Conservation (phyloP, 2,329 filamentous ascomycete genomes). For the Fusarium verrucosum region DNA sequence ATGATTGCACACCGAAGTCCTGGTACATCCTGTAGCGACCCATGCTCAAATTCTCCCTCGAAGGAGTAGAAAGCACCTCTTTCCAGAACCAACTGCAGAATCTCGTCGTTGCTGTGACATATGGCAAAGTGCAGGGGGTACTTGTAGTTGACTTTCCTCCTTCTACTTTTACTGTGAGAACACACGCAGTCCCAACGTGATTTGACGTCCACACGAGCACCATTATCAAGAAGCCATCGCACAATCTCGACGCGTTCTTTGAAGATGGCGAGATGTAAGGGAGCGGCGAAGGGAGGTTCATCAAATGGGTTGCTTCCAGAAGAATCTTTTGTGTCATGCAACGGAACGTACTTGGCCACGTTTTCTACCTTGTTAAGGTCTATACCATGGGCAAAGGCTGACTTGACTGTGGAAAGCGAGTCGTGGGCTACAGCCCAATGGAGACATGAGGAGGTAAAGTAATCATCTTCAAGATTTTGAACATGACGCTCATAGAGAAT, state of each 20-base stretch:
- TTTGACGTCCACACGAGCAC: not conserved
- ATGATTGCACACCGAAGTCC: not conserved
- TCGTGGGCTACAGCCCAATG: not conserved
- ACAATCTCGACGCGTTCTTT: not conserved
- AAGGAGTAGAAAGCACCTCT: not conserved
- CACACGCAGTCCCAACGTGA: not conserved
- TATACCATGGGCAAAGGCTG: not conserved
- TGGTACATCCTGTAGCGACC: not conserved
- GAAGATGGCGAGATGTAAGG: not conserved
- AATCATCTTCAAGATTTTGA: too few species aligned
- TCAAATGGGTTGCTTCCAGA: too few species aligned
- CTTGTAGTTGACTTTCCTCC: not conserved
- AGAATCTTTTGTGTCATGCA: not conserved
- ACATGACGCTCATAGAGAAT: not conserved
- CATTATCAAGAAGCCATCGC: not conserved
- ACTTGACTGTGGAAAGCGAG: not conserved
- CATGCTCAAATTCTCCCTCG: too few species aligned
- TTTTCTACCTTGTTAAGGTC: not conserved
- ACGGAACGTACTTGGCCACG: not conserved
- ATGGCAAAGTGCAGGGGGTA: not conserved
- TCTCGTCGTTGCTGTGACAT: not conserved
- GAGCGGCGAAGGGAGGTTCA: not conserved
- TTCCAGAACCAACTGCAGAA: not conserved
- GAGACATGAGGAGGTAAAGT: not conserved
- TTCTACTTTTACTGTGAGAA: rapidly evolving